Conservation (phyloP, 2,329 filamentous ascomycete genomes). For the Claviceps spartinae region DNA sequence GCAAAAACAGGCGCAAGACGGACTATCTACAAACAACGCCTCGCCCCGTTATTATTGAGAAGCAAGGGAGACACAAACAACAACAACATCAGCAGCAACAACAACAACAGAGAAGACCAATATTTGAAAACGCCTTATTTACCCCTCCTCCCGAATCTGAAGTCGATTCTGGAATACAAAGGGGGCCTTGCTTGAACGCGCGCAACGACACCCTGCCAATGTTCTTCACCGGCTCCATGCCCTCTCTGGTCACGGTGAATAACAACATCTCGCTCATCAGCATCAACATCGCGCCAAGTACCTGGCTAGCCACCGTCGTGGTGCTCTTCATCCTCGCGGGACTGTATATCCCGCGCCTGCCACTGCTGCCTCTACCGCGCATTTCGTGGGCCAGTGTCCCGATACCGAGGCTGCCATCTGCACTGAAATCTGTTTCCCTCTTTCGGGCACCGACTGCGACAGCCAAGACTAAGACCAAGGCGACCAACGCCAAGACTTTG, state of each 20-base stretch:
- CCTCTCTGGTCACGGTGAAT: slow-evolving; percentile 45
- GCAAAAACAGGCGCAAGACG: not conserved
- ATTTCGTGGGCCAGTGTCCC: slow-evolving; percentile 12
- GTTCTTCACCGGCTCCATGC: slow-evolving; percentile 30
- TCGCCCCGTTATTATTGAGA: too few relatives aligned
- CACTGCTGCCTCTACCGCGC: slow-evolving; percentile 15
- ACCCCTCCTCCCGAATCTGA: too few relatives aligned
- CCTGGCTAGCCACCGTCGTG: slow-evolving; percentile 38
- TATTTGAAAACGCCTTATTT: too few relatives aligned
- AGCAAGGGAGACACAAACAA: too few relatives aligned
- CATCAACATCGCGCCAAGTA: slow-evolving; percentile 44
- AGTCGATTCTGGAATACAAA: too few relatives aligned
- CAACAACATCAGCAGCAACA: too few relatives aligned
- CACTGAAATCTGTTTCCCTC: not conserved
- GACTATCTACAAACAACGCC: not conserved
- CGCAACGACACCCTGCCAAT: not conserved
- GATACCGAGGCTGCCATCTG: slow-evolving; percentile 17
- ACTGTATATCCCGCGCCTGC: slow-evolving; percentile 29
- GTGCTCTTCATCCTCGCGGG: slow-evolving; percentile 37
- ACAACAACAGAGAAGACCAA: too few relatives aligned
- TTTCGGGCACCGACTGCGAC: not conserved
- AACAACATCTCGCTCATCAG: slow-evolving; percentile 48
- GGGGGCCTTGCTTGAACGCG: too few relatives aligned
- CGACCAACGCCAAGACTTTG: too few relatives aligned
- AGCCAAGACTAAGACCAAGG: slow-evolving; percentile 2